Evolutionary conservation across 805 yeast genomes (phyloP).

Genomic region (Candida rishiriensis): DNA sequence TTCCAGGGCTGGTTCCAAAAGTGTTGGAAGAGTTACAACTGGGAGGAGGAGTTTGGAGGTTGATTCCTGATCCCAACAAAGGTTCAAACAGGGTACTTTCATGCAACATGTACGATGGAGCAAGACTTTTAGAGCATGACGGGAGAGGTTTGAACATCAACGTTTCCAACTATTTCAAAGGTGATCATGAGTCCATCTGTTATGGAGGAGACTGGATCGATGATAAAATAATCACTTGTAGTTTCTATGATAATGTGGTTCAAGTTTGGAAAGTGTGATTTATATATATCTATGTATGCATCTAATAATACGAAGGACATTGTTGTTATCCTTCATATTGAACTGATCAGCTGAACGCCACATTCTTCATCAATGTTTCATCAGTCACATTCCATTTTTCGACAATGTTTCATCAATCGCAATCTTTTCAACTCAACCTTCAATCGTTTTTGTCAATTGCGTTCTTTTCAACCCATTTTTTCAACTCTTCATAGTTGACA

Average conservation of each 20-base stretch:
- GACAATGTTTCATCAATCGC: too few species aligned
- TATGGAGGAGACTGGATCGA: conserved; percentile 92
- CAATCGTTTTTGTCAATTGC: conserved; percentile 27
- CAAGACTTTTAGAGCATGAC: conserved; percentile 52
- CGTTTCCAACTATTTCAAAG: conserved; percentile 45
- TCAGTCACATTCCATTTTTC: too few species aligned
- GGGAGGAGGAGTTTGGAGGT: conserved; percentile 96
- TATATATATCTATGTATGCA: not conserved
- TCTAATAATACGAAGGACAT: too few species aligned
- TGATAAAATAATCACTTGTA: conserved; percentile 65
- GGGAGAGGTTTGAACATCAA: conserved; percentile 21
- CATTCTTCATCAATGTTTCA: too few species aligned
- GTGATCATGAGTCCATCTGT: conserved; percentile 86
- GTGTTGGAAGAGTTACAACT: conserved; percentile 43
- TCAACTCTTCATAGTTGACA: conserved; percentile 40
- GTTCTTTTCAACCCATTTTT: conserved; percentile 39
- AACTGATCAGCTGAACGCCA: too few species aligned
- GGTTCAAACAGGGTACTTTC: conserved; percentile 51
- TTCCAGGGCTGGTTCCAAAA: conserved; percentile 50
- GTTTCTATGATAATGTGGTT: conserved; percentile 82
- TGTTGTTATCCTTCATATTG: too few species aligned
- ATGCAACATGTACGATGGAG: conserved; percentile 97
- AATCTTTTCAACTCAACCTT: too few species aligned
- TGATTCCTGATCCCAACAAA: conserved; percentile 51
- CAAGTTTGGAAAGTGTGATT: conserved; percentile 57